Evolutionary conservation across 2,329 filamentous ascomycete species (phyloP).

Genomic region (Claviceps digitariae): DNA sequence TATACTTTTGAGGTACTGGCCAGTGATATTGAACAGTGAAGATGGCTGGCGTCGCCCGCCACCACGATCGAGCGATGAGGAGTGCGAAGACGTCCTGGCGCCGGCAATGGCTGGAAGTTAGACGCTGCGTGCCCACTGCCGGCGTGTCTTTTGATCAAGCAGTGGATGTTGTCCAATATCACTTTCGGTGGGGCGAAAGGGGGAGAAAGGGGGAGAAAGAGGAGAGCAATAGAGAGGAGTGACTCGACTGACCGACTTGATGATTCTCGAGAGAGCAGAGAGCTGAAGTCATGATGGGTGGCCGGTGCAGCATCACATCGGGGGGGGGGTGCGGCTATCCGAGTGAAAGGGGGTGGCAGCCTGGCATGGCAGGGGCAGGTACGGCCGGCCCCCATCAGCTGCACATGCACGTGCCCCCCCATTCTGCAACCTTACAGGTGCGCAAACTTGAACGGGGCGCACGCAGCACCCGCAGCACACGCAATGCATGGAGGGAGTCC

Average conservation of each 20-base stretch:
- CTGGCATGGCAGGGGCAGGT: background rate
- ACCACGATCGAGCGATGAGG: background rate
- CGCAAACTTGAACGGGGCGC: background rate
- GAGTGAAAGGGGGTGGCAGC: background rate
- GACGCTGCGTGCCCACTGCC: too few species aligned
- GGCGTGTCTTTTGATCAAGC: background rate
- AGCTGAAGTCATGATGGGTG: background rate
- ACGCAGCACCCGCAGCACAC: too few species aligned
- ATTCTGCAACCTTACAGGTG: background rate
- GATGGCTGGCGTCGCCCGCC: background rate
- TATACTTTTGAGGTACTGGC: background rate
- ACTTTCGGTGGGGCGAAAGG: background rate
- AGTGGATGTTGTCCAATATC: background rate
- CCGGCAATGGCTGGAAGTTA: background rate
- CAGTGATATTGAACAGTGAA: background rate
- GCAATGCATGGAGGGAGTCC: too few species aligned
- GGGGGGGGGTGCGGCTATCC: background rate
- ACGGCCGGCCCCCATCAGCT: too few species aligned
- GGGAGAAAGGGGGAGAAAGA: background rate
- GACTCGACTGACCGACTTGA: too few species aligned
- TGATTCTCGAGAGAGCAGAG: too few species aligned
- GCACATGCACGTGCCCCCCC: background rate
- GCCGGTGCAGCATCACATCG: too few species aligned
- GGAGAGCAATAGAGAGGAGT: background rate
- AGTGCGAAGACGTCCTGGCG: background rate